A percentile compares a stretch with the other conserved stretches of the same genome.
phyloP scores from a whole-genome alignment of 345 rosid genomes.

The Ailanthus altissimus region DNA sequence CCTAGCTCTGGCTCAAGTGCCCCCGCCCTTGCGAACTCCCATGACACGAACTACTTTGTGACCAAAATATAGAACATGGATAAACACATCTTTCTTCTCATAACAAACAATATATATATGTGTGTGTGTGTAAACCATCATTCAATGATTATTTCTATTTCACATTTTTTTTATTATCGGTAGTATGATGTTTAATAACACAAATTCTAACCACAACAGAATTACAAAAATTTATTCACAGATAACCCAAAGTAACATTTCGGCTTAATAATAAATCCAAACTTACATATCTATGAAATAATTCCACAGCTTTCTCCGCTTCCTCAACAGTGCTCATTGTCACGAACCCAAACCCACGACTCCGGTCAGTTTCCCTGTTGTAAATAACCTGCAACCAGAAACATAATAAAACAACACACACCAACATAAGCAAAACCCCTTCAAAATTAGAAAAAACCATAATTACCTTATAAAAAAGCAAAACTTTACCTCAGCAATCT shows the following conservation, averaged over 20 bases:
- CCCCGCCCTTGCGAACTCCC: not conserved
- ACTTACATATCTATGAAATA: slow-evolving; percentile 72
- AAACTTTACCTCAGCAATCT: slow-evolving; percentile 78
- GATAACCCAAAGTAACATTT: not conserved
- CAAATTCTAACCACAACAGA: not conserved
- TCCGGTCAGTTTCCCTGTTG: slow-evolving; percentile 77
- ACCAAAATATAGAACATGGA: not conserved
- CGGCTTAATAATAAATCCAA: slow-evolving; percentile 3
- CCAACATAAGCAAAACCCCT: not conserved
- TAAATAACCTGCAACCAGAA: slow-evolving; percentile 64
- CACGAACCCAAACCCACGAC: slow-evolving; percentile 96
- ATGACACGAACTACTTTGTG: not conserved
- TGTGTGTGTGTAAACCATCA: not conserved
- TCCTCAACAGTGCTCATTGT: slow-evolving; percentile 87
- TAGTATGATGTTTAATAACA: not conserved
- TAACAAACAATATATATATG: too few species aligned
- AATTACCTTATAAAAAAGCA: not conserved
- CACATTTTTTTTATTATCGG: not conserved
- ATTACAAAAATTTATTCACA: not conserved
- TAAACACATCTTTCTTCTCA: not conserved
- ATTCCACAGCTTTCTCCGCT: slow-evolving; percentile 79
- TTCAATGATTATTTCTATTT: not conserved
- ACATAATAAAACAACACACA: slow-evolving; percentile 1
- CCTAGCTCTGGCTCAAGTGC: too few species aligned
- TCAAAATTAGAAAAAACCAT: not conserved